phyloP scores from a whole-genome alignment of 352 stramenopile species.

The Pythium oligandrum region DNA sequence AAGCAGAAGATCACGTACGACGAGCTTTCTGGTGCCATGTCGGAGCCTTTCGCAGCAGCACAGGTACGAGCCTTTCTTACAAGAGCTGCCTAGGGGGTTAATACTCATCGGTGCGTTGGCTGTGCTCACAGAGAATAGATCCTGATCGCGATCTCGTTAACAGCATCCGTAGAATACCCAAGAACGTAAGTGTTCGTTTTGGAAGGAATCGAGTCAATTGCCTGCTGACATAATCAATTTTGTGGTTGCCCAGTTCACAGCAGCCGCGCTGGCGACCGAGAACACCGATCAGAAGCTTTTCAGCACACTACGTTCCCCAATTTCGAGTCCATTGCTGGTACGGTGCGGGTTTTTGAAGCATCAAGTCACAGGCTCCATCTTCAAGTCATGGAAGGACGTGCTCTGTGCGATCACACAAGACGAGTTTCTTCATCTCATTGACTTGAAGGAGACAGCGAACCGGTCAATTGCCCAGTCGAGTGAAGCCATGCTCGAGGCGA shows the following conservation, averaged over 20 bases:
- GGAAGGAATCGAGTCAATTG: constrained; percentile 1
- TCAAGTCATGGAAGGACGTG: constrained; percentile 72
- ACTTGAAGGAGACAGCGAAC: constrained; percentile 63
- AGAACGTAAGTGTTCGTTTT: constrained; percentile 48
- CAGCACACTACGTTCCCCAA: constrained; percentile 50
- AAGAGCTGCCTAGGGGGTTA: neutral
- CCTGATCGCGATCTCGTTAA: constrained; percentile 71
- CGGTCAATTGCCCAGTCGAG: constrained; percentile 46
- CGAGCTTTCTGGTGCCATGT: constrained; percentile 61
- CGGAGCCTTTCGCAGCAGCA: constrained; percentile 49
- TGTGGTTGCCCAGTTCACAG: constrained; percentile 44
- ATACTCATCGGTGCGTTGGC: neutral
- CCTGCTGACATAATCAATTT: neutral
- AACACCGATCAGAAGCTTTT: constrained; percentile 59
- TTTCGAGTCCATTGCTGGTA: constrained; percentile 65
- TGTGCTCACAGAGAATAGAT: constrained; percentile 55
- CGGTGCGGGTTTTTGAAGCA: constrained; percentile 76
- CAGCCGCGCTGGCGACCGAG: constrained; percentile 56
- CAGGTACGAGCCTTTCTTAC: constrained; percentile 31
- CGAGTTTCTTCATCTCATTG: constrained; percentile 63
- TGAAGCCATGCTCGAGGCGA: constrained; percentile 53
- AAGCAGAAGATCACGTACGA: constrained; percentile 81
- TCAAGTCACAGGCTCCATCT: constrained; percentile 66
- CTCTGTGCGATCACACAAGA: constrained; percentile 78
- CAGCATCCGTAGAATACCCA: constrained; percentile 76